Base-by-base conservation (phyloP, 148 eudicot species). In the Rhododendron molle region DNA sequence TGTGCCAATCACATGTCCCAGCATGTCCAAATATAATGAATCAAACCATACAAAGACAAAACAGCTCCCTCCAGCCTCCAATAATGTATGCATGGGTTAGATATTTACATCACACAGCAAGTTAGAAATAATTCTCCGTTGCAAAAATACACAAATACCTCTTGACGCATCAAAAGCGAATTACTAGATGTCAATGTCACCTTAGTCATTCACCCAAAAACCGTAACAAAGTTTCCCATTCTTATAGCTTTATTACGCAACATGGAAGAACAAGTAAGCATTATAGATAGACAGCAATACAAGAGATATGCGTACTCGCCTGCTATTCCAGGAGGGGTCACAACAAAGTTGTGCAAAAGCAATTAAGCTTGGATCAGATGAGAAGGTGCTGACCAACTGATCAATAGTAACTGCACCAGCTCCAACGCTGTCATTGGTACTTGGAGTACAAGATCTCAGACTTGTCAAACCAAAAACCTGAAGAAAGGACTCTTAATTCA, bases 271-370 rank as follows among this genome's bases (percentile, higher is more conserved):
- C 38, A 65, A 38, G 47, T 30, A 46, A 32, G 18, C 30, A 83
- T 62, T 56, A 34, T 26, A 5, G 67, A 52, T 15, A 28, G 13
- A 38, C 11, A 28, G 79, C 73, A 72, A 54, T 26, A 78, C 38
- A 5, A 81, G 30, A 84, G 49, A 83, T 58, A 60, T 76, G 65
- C 21, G 56, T 85, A 86, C 85, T 88, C 90, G 91, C 99, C 93
- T 95, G 93, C 82, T 88, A 83, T 88, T 92, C 94, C 98, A 94
- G 74, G 98, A 91, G 81, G 95, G 90, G 83, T 94, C 94, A 86
- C 94, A 90, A 88, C 97, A 97, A 83, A 94, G 94, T 90, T 94
- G 98, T n/a, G 98, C 96, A 88, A 97, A 97, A 60, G 98, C 95
- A 89, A 95, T 93, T 84, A 97, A 91, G 87, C 99, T 97, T 74